Conservation (phyloP, 106 monocot species). For the Allium cepa region DNA sequence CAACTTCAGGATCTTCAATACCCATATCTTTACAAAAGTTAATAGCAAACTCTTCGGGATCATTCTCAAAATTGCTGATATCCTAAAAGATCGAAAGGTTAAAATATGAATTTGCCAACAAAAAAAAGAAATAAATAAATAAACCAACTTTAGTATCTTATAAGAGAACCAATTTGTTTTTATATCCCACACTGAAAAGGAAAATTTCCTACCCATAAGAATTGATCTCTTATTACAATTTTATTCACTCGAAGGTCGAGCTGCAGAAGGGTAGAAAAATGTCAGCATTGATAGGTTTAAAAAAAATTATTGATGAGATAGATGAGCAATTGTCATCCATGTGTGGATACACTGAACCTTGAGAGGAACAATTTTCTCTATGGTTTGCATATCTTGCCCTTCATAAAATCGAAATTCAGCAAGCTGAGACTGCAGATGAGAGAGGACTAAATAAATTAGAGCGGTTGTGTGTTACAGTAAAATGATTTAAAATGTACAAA, state of each 20-base stretch:
- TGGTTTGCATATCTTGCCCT: slow-evolving; percentile 87
- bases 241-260: slow-evolving; percentile 88
- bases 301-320: too few relatives aligned
- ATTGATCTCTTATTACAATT: slow-evolving; percentile 80
- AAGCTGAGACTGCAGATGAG: slow-evolving; percentile 50
- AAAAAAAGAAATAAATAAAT: neutral
- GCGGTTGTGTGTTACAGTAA: too few relatives aligned
- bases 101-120: neutral
- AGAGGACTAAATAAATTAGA: too few relatives aligned
- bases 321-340: too few relatives aligned
- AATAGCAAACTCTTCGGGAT: slow-evolving; percentile 92
- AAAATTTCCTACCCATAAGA: slow-evolving; percentile 68
- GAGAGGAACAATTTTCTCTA: slow-evolving; percentile 79
- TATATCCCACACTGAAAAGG: neutral
- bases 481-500: too few relatives aligned
- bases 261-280: slow-evolving; percentile 29
- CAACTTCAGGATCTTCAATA: slow-evolving; percentile 91
- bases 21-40: slow-evolving; percentile 73
- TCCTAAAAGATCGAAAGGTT: slow-evolving; percentile 37
- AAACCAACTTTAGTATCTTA: neutral
- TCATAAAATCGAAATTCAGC: slow-evolving; percentile 84
- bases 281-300: neutral
- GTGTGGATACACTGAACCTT: slow-evolving; percentile 38
- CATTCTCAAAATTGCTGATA: slow-evolving; percentile 88
- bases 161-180: neutral